phyloP scores from a whole-genome alignment of 2,329 filamentous ascomycete genomes.

The Beauveria varroae region DNA sequence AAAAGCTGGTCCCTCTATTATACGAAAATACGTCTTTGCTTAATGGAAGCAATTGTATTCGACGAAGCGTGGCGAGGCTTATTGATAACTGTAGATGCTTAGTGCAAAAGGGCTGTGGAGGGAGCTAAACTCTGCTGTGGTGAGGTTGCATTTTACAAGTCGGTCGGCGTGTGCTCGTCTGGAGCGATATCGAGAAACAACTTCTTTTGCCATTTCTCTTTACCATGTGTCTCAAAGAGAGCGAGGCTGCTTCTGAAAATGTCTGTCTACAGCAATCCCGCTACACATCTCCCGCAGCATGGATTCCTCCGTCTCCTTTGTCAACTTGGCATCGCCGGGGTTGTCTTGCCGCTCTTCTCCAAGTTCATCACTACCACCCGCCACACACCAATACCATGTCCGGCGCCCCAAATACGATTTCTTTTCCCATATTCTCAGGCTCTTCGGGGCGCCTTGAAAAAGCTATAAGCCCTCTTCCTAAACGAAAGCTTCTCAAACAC shows the following conservation, averaged over 20 bases:
- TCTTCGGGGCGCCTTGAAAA: not conserved
- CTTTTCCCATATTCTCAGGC: not conserved
- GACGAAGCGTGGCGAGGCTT: not conserved
- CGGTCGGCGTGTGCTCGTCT: not conserved
- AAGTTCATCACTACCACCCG: not conserved
- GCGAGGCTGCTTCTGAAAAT: no score
- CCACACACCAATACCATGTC: not conserved
- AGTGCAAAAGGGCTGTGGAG: not conserved
- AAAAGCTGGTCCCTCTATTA: not conserved
- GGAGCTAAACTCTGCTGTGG: not conserved
- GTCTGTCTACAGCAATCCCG: no score
- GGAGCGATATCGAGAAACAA: not conserved
- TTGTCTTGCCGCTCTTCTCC: not conserved
- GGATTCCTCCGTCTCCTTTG: conserved; percentile 10
- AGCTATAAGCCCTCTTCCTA: not conserved
- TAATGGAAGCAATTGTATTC: no score
- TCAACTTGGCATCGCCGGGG: not conserved
- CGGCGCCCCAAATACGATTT: not conserved
- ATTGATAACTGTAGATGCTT: not conserved
- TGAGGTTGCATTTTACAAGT: not conserved
- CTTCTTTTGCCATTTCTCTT: no score
- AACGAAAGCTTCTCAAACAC: not conserved
- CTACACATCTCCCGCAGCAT: not conserved
- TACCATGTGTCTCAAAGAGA: no score
- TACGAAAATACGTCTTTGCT: no score